phyloP scores from a whole-genome alignment of 768 basidiomycete species.

The Pleurotus ostreatus region DNA sequence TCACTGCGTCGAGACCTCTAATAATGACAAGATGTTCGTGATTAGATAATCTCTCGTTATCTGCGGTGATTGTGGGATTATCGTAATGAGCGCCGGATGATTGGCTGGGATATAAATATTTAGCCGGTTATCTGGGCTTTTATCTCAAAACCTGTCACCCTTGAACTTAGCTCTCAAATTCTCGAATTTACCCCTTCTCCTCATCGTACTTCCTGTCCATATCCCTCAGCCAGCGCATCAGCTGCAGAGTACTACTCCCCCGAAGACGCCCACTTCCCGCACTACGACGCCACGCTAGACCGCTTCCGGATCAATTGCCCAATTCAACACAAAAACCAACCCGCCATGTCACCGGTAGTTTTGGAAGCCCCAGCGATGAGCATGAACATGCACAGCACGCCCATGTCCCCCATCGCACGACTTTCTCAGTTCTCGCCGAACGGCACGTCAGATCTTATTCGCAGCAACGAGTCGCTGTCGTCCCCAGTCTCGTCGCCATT shows the following conservation, averaged over 20 bases:
- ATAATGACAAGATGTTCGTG: neutral
- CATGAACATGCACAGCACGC: slow-evolving; percentile 44
- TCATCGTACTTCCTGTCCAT: neutral
- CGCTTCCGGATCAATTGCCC: slow-evolving; percentile 1
- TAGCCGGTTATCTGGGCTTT: slow-evolving; percentile 8
- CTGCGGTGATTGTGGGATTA: slow-evolving; percentile 14
- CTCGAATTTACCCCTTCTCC: neutral
- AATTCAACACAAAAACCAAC: neutral
- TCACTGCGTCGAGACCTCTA: too few species aligned
- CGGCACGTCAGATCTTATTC: slow-evolving; percentile 10
- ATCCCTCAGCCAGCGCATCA: too few species aligned
- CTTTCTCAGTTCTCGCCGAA: slow-evolving; percentile 39
- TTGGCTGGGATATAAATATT: slow-evolving; percentile 24
- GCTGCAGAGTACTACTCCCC: too few species aligned
- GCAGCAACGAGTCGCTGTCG: slow-evolving; percentile 4
- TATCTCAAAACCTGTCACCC: neutral
- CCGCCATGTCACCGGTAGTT: slow-evolving; percentile 51
- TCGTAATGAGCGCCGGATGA: slow-evolving; percentile 25
- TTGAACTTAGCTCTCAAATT: neutral
- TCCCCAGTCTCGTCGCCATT: neutral
- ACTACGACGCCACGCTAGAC: too few species aligned
- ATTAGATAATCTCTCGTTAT: neutral
- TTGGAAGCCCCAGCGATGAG: slow-evolving; percentile 50
- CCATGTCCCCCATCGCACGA: slow-evolving; percentile 39
- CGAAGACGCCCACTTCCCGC: too few species aligned